Base-by-base conservation (phyloP, 495 filamentous ascomycete species). In the Copromyces sp. region DNA sequence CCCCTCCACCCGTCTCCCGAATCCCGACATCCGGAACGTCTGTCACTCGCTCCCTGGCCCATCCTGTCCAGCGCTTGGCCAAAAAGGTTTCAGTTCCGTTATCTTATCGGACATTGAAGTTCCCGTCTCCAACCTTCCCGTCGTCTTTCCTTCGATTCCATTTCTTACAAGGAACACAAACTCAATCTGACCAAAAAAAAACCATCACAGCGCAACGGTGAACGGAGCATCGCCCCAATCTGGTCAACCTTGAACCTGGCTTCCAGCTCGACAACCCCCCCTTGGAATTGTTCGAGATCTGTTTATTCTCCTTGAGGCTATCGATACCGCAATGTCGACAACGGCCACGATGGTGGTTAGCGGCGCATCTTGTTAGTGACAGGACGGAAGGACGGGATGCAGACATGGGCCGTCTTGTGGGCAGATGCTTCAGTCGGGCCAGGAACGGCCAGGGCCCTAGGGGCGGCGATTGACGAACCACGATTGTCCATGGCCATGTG, bases 401-500 rank as follows among this genome's bases (percentile, higher is more conserved):
- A 65, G 16, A 14, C 53, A 65, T 65, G 53, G 53, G 53, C 14
- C 53, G 53, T 65, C 14, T 32, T 65, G 29, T 65, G 53, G 53
- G 53, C 24, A 65, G 53, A 65, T 65, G 53, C 29, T 65, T 65
- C 53, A 35, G 53, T 32, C 17, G 53, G 17, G 29, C 53, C 53
- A 35, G 53, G 53, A 65, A 65, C 53, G 14, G 53, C 29, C 53
- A 65, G 53, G 53, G 53, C 53, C 53, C 53, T 17, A 65, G 37
- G 24, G 29, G 53, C 29, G 53, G 53, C 53, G 53, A 37, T 65
- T 65, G 53, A 65, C 53, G 53, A 65, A 65, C 53, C 53, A 65
- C 53, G 53, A 35, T 65, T 35, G 53, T 65, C 53, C 32, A 65
- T 41, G 16, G 16, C 70, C 70, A 68, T 68, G 70, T 71, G 70